These are phyloP conservation scores for Solanum hybrid DNA, from an alignment of 305 asterid genomes.

Conservation along the genomic window DNA sequence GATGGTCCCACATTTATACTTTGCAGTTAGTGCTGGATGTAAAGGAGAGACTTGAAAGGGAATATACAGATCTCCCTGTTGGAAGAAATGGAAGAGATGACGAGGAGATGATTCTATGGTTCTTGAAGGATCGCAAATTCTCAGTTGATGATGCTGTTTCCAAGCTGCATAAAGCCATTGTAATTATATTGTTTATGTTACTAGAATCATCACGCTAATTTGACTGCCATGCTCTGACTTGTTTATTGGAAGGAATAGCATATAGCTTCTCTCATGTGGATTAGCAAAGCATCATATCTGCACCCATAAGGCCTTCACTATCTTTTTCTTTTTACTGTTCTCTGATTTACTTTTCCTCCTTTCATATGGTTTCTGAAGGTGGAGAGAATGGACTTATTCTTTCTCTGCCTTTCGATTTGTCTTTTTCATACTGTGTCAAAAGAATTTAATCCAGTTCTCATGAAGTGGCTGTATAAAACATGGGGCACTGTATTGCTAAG, in stretches of 20 bases:
- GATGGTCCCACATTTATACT: constrained; percentile 7
- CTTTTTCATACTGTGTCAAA: background rate
- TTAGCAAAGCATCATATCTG: background rate
- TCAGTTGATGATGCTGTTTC: constrained; percentile 61
- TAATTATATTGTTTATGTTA: constrained; percentile 22
- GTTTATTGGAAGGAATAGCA: background rate
- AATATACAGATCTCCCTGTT: constrained; percentile 48
- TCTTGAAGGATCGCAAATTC: constrained; percentile 71
- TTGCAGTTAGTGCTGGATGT: constrained; percentile 69
- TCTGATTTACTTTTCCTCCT: background rate
- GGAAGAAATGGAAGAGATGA: constrained; percentile 88
- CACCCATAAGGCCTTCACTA: background rate
- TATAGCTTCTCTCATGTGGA: background rate
- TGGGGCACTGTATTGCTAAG: background rate
- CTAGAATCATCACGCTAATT: background rate
- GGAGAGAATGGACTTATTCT: background rate
- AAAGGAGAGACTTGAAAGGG: constrained; percentile 61
- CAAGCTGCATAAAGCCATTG: constrained; percentile 82
- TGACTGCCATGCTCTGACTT: background rate
- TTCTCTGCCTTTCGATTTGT: background rate
- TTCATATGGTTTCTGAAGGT: background rate
- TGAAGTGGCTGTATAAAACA: background rate
- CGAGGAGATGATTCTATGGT: constrained; percentile 87
- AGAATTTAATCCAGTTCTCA: background rate
- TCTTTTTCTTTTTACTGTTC: background rate